These are phyloP conservation scores for Blepharisma stoltei DNA, from an alignment of 73 alveolate species.

Conservation along the genomic window DNA sequence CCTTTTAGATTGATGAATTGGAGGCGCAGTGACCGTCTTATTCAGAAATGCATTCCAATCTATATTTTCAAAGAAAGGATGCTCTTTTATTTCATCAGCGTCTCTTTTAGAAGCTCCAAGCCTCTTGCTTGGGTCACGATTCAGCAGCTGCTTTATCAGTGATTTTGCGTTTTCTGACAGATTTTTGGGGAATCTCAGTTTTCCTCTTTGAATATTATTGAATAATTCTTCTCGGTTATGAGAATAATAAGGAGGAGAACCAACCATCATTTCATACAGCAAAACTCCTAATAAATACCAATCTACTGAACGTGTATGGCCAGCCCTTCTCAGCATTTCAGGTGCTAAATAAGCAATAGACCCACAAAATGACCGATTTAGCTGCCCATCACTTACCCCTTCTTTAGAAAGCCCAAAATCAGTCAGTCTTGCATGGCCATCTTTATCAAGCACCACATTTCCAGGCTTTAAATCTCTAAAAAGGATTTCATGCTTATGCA, in stretches of 20 bases:
- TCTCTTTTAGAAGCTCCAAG: conserved; percentile 58
- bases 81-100: conserved; percentile 83
- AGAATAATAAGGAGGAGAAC: conserved; percentile 82
- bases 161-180: conserved; percentile 73
- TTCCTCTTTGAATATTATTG: conserved; percentile 86
- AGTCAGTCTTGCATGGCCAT: conserved; percentile 91
- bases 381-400: conserved; percentile 62
- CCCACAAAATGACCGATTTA: conserved; percentile 84
- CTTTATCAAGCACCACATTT: conserved; percentile 86
- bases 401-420: conserved; percentile 91
- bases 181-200: conserved; percentile 75
- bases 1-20: conserved; percentile 27
- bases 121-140: conserved; percentile 75
- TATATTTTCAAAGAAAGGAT: conserved; percentile 71
- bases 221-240: conserved; percentile 84
- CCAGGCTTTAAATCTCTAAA: conserved; percentile 94
- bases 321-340: conserved; percentile 78
- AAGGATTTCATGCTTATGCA: conserved; percentile 82
- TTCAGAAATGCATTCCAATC: conserved; percentile 67
- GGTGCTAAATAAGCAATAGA: conserved; percentile 93
- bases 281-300: conserved; percentile 94
- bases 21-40: conserved; percentile 48
- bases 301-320: conserved; percentile 93
- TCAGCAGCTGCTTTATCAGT: conserved; percentile 60
- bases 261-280: conserved; percentile 88